Evolutionary conservation across 1,139 yeast genomes (phyloP), one percentile per base, ranked within the genome.

Genomic region (Trichomonascaceae sp.): DNA sequence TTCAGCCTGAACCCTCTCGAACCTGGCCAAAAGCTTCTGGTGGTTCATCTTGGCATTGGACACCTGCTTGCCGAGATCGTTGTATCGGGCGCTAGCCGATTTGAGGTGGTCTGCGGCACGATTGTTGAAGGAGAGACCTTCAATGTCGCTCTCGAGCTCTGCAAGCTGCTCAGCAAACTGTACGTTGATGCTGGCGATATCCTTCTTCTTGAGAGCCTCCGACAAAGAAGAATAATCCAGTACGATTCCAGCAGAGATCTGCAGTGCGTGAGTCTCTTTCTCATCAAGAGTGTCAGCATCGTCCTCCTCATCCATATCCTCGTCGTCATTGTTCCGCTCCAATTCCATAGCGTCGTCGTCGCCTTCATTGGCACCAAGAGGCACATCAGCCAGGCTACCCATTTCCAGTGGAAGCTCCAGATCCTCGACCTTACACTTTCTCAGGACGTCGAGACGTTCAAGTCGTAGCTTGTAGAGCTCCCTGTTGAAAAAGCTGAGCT

Each of bases 51-150:
- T 70, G 2, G 82, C 76, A 28, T 56, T 56, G 5, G 69, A 67
- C 39, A 80, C 76, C 46, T 82, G 93, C 28, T 60, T 59, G 38
- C 80, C 92, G 32, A 77, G 67, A 6, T 65, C 72, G 15, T 66
- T 65, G 30, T 79, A 64, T 43, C 74, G 73, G 3, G 56, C 59
- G 44, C 78, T 77, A 4, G 80, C 82, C 37, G 79, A 89, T 30
- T 64, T 68, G 34, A 82, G 65, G 48, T 94, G 69, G 41, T 81
- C 93, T 17, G 70, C 62, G 0, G 96, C 95, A 45, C 79, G 78
- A 17, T 76, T 65, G 52, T 85, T 85, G 13, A 95, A 94, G 16
- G 84, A 74, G 47, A 82, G 61, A 32, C 60, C 60, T 31, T 73
- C 77, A 34, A 87, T 57, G 26, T 67, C 73, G 22, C 70, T 69